These are phyloP conservation scores for Friedmanniomyces simplex DNA, from an alignment of 495 filamentous ascomycete species.

Conservation along the genomic window DNA sequence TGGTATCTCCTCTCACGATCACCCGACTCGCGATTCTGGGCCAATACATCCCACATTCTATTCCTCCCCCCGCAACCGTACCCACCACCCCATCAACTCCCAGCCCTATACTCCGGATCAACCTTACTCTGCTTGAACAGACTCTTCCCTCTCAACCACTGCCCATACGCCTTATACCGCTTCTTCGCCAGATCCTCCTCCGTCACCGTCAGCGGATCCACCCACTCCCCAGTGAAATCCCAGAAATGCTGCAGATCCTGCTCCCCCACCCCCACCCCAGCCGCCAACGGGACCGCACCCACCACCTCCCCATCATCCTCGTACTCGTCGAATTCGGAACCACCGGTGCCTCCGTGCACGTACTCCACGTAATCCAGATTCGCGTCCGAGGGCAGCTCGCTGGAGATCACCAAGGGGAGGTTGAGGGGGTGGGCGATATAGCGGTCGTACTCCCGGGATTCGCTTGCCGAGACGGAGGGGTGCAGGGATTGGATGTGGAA, in stretches of 20 bases:
- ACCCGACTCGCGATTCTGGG: too few species aligned
- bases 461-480: constrained; percentile 59
- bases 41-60: too few species aligned
- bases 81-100: neutral
- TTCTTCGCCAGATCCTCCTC: constrained; percentile 79
- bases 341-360: constrained; percentile 43
- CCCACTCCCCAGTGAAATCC: constrained; percentile 62
- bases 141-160: constrained; percentile 88
- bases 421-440: constrained; percentile 87
- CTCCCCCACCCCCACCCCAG: constrained; percentile 35
- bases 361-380: constrained; percentile 68
- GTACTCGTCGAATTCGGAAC: constrained; percentile 12
- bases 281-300: neutral
- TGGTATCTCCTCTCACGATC: too few species aligned
- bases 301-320: constrained; percentile 11
- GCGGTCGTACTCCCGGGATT: constrained; percentile 77
- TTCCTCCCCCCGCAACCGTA: too few species aligned
- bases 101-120: constrained; percentile 32
- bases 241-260: constrained; percentile 65
- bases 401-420: constrained; percentile 75
- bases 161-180: constrained; percentile 87
- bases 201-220: constrained; percentile 78
- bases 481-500: constrained; percentile 69
- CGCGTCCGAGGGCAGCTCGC: constrained; percentile 43
- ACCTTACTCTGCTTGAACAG: constrained; percentile 71